Conservation (phyloP, 139 green algal genomes). For the Volvox reticuliferus region DNA sequence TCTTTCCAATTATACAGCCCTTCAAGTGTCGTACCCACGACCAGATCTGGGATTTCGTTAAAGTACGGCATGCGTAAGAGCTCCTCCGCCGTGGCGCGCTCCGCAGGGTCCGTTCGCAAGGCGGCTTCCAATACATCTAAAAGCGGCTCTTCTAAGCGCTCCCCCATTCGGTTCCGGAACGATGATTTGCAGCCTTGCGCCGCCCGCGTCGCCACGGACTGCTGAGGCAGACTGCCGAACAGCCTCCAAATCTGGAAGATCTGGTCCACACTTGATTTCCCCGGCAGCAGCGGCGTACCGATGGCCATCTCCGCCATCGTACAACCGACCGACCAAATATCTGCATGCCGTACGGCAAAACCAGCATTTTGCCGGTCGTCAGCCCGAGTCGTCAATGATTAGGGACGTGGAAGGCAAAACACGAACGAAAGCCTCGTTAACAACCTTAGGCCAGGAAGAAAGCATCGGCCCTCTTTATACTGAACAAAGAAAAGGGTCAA, state of each 20-base stretch:
- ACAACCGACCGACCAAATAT: conserved; percentile 15
- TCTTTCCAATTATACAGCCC: background rate
- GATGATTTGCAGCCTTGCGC: background rate
- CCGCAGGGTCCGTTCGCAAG: background rate
- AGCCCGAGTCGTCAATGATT: background rate
- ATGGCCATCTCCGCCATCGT: conserved; percentile 26
- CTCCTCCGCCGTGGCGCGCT: background rate
- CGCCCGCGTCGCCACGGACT: background rate
- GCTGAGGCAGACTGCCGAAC: conserved; percentile 5
- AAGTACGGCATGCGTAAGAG: conserved; percentile 38
- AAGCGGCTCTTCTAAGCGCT: background rate
- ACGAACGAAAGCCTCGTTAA: too few species aligned
- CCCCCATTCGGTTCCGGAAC: background rate
- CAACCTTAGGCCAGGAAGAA: too few species aligned
- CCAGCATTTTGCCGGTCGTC: background rate
- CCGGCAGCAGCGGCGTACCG: background rate
- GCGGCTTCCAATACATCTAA: background rate
- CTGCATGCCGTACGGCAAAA: background rate
- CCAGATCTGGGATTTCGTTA: background rate
- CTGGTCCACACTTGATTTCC: background rate
- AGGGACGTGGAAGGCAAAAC: background rate
- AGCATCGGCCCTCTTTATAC: too few species aligned
- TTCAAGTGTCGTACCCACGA: background rate
- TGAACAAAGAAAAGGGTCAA: too few species aligned
- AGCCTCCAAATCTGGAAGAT: background rate